Base-by-base conservation (phyloP, 306 rosid genomes). In the Quercus agrifolia region DNA sequence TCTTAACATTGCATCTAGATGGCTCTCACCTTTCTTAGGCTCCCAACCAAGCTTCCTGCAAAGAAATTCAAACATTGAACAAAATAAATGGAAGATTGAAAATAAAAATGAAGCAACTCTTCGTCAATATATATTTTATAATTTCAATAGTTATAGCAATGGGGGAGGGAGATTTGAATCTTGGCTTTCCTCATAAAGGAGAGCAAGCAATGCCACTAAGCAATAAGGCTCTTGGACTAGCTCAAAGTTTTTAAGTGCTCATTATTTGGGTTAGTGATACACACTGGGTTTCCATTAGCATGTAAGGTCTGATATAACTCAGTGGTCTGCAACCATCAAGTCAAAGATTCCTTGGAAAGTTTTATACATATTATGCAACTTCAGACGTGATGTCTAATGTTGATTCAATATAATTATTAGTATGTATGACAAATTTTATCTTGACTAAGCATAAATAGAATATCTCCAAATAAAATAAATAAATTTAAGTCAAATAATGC, bases 41-140 rank as follows among this genome's bases (percentile, higher is more conserved):
- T 94, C 95, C 99, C 99, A 94, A 76, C 99, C 97, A 79, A 94
- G 97, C 88, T 78, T 92, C 90, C 99, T 94, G 85, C 66, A 84
- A 71, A 70, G n/a, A 67, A 64, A 82, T 79, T 61, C 28, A 56
- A 46, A 70, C 35, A 75, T 33, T 57, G 15, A 19, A 52, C 15
- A 31, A 52, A 11, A 28, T 19, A 55, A 12, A 5, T 28, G 58
- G 30, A 44, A 19, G n/a, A 52, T 57, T 9, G 33, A 69, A 52
- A 74, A 1, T 18, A 38, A 2, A 75, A 4, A 41, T 41, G 46
- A 35, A 35, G 41, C 41, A 35, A 35, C 41, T 35, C 2, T 35
- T 35, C 9, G 0, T 6, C 41, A 35, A 35, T 35, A 35, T 35
- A 35, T 35, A 35, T 35, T 35, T 35, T 35, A 35, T 35, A 35